These are phyloP conservation scores for Lycium barbarum DNA, from an alignment of 257 asterid species.

Conservation along the genomic window DNA sequence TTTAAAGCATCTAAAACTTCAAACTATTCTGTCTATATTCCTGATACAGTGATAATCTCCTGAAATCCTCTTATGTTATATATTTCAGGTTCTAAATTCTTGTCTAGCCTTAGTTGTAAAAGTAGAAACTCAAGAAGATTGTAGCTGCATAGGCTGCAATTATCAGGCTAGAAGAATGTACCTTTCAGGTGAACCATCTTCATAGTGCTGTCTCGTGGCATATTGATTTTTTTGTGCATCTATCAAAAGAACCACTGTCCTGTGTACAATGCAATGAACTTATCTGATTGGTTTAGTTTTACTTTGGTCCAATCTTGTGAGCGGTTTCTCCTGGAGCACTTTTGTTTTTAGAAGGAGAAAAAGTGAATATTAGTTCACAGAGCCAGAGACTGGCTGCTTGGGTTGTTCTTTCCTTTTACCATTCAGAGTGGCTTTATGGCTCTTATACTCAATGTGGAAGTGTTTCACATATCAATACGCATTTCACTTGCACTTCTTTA, in stretches of 20 bases:
- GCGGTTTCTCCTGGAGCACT: background rate
- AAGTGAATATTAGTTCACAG: background rate
- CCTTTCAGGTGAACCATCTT: background rate
- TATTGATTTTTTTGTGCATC: background rate
- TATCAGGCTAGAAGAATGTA: background rate
- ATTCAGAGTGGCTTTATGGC: background rate
- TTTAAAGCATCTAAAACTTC: constrained; percentile 6
- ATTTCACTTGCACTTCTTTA: background rate
- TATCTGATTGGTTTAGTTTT: constrained; percentile 4
- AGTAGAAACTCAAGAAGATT: constrained; percentile 8
- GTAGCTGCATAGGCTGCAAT: constrained; percentile 11
- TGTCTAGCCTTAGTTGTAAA: background rate
- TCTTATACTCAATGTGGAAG: background rate
- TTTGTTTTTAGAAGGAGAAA: background rate
- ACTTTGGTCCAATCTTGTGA: background rate
- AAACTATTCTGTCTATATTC: background rate
- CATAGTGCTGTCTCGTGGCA: background rate
- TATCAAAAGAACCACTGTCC: background rate
- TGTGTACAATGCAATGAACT: background rate
- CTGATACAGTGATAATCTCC: background rate
- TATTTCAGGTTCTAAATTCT: background rate
- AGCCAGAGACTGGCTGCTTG: background rate
- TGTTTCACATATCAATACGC: background rate
- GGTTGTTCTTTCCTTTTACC: constrained; percentile 2
- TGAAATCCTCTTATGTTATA: background rate